Evolutionary conservation across 805 yeast genomes (phyloP).

Genomic region (Lipomyces starkeyi): DNA sequence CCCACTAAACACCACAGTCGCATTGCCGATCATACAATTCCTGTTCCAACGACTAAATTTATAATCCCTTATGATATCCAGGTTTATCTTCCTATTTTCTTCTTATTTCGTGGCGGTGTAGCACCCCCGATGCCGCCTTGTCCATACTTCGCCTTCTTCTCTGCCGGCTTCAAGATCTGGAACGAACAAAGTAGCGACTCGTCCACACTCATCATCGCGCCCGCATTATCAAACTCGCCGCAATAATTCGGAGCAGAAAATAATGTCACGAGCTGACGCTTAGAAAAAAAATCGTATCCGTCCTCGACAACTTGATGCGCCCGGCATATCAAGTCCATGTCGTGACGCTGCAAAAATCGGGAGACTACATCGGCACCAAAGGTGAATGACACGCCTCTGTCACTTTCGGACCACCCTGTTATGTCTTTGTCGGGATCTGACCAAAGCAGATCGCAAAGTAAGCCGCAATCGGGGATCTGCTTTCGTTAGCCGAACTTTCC

Average conservation of each 20-base stretch:
- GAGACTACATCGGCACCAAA: slow-evolving; percentile 98
- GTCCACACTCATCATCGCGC: slow-evolving; percentile 99
- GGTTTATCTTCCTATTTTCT: background rate
- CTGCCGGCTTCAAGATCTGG: slow-evolving; percentile 97
- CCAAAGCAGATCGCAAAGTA: slow-evolving; percentile 95
- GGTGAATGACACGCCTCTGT: slow-evolving; percentile 97
- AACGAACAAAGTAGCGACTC: slow-evolving; percentile 80
- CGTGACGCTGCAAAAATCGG: slow-evolving; percentile 93
- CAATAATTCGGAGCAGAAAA: slow-evolving; percentile 94
- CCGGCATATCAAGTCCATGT: slow-evolving; percentile 96
- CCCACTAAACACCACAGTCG: background rate
- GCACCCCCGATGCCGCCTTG: slow-evolving; percentile 45
- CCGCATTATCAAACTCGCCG: slow-evolving; percentile 98
- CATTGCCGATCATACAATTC: background rate
- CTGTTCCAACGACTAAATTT: background rate
- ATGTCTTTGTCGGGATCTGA: slow-evolving; percentile 98
- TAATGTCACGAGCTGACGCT: slow-evolving; percentile 92
- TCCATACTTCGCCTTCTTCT: slow-evolving; percentile 79
- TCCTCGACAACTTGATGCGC: slow-evolving; percentile 99
- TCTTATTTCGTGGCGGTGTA: slow-evolving; percentile 15
- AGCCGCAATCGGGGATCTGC: slow-evolving; percentile 90
- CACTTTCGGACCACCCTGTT: slow-evolving; percentile 98
- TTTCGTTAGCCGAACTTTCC: background rate
- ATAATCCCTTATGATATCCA: background rate
- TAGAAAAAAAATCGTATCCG: slow-evolving; percentile 95